A percentile compares a stretch with the other conserved stretches of the same genome.
These are phyloP conservation scores for Rhododendron williamsianum DNA, from an alignment of 148 eudicot species.

Conservation along the genomic window DNA sequence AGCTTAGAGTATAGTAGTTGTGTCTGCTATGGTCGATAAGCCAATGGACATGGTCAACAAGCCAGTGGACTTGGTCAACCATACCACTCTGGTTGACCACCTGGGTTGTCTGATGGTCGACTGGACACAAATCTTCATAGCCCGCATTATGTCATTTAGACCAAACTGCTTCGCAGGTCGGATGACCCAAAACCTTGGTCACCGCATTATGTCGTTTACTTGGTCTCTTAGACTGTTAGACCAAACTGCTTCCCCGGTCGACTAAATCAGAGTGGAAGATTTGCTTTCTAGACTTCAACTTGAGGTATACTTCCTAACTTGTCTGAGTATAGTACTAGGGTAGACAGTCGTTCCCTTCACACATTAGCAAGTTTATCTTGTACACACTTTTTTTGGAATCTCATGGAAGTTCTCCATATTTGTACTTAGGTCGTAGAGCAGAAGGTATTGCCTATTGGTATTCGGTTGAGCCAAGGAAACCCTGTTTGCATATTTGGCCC, in stretches of 20 bases:
- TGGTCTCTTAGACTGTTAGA: not conserved
- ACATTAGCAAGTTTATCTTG: not conserved
- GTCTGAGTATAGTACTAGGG: not conserved
- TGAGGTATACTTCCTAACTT: not conserved
- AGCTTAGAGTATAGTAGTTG: not conserved
- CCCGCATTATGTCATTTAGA: not conserved
- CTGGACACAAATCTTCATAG: not conserved
- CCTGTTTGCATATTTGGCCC: not conserved
- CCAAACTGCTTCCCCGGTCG: not conserved
- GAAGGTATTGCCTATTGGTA: not conserved
- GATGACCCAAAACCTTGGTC: not conserved
- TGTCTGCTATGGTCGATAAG: not conserved
- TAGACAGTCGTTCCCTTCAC: not conserved
- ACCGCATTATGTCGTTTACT: not conserved
- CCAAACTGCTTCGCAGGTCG: not conserved
- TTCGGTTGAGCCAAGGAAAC: not conserved
- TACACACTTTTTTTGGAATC: not conserved
- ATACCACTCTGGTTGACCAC: not conserved
- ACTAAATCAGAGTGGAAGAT: not conserved
- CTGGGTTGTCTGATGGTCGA: not conserved
- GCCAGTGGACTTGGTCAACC: not conserved
- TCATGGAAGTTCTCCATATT: not conserved
- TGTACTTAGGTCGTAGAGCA: not conserved
- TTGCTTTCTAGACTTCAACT: not conserved
- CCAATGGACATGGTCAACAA: not conserved